phyloP scores from a whole-genome alignment of 179 eudicot species.

The Heliamphora pulchella region DNA sequence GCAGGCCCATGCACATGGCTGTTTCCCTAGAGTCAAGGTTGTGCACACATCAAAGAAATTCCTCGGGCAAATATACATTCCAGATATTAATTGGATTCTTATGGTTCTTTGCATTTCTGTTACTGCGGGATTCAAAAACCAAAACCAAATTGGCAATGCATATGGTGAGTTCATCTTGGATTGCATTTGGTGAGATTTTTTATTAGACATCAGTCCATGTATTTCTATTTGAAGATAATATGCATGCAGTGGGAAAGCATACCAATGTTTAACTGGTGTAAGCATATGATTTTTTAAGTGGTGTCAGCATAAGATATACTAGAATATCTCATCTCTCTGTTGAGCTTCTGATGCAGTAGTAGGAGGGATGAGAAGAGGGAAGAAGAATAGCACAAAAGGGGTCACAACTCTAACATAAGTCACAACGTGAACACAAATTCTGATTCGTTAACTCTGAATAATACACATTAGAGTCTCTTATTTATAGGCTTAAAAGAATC shows the following conservation, averaged over 20 bases:
- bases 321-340: no score
- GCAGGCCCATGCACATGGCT: constrained; percentile 90
- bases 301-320: neutral
- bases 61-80: constrained; percentile 90
- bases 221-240: neutral
- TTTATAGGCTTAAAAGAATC: no score
- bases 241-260: neutral
- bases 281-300: neutral
- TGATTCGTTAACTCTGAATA: no score
- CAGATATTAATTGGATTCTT: constrained; percentile 94
- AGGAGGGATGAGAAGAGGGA: no score
- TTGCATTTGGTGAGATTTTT: neutral
- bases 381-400: no score
- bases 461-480: no score
- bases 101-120: constrained; percentile 91
- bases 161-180: constrained; percentile 51
- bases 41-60: constrained; percentile 93
- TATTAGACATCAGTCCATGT: neutral
- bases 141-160: constrained; percentile 93
- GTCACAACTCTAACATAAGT: no score
- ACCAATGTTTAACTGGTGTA: no score
- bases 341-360: no score
- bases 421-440: no score
- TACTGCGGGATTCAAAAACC: constrained; percentile 92
- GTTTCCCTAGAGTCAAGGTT: constrained; percentile 95